These are phyloP conservation scores for Lepiota venenata DNA, from an alignment of 768 basidiomycete genomes.

Conservation along the genomic window DNA sequence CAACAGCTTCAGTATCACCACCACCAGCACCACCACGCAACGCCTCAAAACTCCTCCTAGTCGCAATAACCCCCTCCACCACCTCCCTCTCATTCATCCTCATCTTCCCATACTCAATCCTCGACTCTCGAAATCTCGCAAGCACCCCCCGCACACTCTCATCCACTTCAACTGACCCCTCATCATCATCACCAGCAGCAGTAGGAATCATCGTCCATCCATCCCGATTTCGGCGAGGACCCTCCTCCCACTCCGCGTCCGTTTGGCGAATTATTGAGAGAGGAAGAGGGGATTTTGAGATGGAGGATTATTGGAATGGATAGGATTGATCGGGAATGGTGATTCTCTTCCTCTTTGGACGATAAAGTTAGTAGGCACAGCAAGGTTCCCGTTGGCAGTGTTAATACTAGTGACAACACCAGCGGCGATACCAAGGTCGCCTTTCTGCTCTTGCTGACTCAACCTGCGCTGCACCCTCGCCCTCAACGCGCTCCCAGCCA, in stretches of 20 bases:
- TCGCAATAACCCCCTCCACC: slow-evolving; percentile 5
- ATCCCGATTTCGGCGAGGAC: not conserved
- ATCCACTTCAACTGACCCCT: not conserved
- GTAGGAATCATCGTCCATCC: not conserved
- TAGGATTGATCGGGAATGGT: slow-evolving; percentile 48
- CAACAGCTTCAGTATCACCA: too few relatives aligned
- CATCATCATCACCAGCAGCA: not conserved
- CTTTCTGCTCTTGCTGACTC: not conserved
- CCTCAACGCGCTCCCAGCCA: slow-evolving; percentile 7
- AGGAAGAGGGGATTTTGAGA: not conserved
- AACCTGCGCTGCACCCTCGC: slow-evolving; percentile 7
- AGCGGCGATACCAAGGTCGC: too few relatives aligned
- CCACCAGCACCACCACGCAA: not conserved
- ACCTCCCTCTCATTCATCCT: not conserved
- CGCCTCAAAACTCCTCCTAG: slow-evolving; percentile 1
- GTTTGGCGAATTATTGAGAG: not conserved
- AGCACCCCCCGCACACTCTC: slow-evolving; percentile 13
- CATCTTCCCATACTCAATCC: slow-evolving; percentile 6
- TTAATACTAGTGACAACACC: too few relatives aligned
- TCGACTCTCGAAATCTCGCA: slow-evolving; percentile 13
- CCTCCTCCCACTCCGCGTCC: not conserved
- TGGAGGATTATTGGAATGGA: slow-evolving; percentile 13
- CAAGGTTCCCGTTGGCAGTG: not conserved
- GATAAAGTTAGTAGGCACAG: slow-evolving; percentile 8
- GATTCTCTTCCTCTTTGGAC: slow-evolving; percentile 44